These are phyloP conservation scores for Cryptosporidium parvum DNA, from an alignment of 169 alveolate genomes.

Conservation along the genomic window DNA sequence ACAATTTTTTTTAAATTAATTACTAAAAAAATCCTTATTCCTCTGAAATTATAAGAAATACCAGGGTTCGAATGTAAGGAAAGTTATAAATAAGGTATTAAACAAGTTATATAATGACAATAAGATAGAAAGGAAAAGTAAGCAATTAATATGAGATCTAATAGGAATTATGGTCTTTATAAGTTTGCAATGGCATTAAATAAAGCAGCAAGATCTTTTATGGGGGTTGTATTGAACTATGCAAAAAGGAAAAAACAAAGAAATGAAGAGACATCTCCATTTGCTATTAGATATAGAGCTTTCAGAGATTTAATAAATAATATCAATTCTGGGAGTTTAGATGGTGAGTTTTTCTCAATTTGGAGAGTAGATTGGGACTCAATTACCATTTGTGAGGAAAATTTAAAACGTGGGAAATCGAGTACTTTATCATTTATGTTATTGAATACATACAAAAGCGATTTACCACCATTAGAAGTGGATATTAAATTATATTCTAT, in stretches of 20 bases:
- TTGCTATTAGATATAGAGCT: constrained; percentile 61
- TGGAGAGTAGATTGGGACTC: constrained; percentile 48
- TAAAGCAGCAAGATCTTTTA: constrained; percentile 49
- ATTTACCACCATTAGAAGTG: constrained; percentile 48
- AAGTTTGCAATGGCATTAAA: constrained; percentile 24
- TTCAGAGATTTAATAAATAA: constrained; percentile 29
- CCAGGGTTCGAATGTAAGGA: background rate
- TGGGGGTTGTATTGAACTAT: constrained; percentile 25
- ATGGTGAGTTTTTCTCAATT: constrained; percentile 36
- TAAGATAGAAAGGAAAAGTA: constrained; percentile 7
- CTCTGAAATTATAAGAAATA: background rate
- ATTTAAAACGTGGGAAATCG: background rate
- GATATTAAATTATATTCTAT: constrained; percentile 22
- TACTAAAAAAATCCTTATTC: background rate
- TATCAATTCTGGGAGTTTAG: background rate
- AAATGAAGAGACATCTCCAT: constrained; percentile 58
- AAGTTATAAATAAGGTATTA: background rate
- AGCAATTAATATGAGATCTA: constrained; percentile 32
- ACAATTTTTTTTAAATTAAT: background rate
- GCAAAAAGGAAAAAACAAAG: constrained; percentile 51
- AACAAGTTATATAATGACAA: background rate
- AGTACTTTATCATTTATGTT: constrained; percentile 37
- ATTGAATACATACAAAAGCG: constrained; percentile 17
- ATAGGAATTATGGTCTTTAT: background rate
- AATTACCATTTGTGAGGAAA: constrained; percentile 21